Conservation (phyloP, 352 stramenopile genomes). For the Globisporangium camurandrum region DNA sequence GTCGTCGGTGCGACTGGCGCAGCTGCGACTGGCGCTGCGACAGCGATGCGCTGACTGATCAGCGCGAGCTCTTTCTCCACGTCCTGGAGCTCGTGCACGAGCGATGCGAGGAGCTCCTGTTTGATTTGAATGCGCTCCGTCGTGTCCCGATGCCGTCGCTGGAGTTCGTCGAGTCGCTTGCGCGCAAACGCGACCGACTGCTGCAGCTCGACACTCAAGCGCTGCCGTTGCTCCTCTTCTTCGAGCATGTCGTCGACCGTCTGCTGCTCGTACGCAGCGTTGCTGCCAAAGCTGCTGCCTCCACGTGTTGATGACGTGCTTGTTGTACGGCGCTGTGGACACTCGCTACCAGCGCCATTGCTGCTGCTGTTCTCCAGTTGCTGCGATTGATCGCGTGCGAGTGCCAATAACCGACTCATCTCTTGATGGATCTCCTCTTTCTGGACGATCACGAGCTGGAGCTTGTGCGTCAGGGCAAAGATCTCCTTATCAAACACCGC, state of each 20-base stretch:
- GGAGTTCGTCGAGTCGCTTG: conserved; percentile 26
- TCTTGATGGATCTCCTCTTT: conserved; percentile 72
- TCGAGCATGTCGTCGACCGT: conserved; percentile 17
- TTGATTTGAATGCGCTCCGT: conserved; percentile 43
- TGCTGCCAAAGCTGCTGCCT: not conserved
- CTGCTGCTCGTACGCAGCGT: not conserved
- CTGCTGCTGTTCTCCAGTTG: not conserved
- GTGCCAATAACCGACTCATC: conserved; percentile 48
- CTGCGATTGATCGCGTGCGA: conserved; percentile 18
- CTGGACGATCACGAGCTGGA: conserved; percentile 67
- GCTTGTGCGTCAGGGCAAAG: conserved; percentile 61
- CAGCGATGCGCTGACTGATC: conserved; percentile 31
- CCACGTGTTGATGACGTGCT: too few relatives aligned
- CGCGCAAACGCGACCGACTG: conserved; percentile 13
- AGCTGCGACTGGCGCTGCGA: conserved; percentile 11
- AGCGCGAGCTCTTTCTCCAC: conserved; percentile 48
- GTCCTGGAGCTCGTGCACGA: conserved; percentile 52
- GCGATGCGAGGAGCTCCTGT: conserved; percentile 32
- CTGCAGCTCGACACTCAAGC: conserved; percentile 28
- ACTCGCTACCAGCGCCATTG: not conserved
- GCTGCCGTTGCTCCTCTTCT: conserved; percentile 5
- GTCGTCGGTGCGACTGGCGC: conserved; percentile 12
- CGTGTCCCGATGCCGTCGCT: conserved; percentile 35
- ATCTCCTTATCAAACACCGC: conserved; percentile 71
- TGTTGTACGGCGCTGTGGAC: not conserved